Conservation (phyloP, 331 rosid genomes). For the Pyracantha coccinea region DNA sequence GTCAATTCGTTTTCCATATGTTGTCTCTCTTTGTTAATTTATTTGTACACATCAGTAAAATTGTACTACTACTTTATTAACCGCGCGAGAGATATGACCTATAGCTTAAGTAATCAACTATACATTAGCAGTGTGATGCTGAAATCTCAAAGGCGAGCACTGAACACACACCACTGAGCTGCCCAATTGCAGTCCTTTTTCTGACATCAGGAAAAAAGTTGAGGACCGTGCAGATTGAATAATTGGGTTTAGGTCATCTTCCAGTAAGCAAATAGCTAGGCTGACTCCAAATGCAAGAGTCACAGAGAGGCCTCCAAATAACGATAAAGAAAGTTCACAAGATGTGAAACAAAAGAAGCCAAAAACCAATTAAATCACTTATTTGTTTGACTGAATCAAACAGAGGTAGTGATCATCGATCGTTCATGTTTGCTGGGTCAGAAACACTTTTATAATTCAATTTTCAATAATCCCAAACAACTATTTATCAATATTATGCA, state of each 20-base stretch:
- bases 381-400: slow-evolving; percentile 18
- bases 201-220: not conserved
- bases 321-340: slow-evolving; percentile 30
- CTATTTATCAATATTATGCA: not conserved
- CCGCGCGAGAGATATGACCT: not conserved
- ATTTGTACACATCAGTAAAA: not conserved
- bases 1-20: not conserved
- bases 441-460: not conserved
- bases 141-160: not conserved
- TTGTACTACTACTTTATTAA: not conserved
- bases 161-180: not conserved
- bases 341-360: slow-evolving; percentile 37
- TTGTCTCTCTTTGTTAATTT: not conserved
- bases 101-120: not conserved
- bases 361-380: slow-evolving; percentile 22
- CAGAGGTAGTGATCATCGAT: slow-evolving; percentile 13
- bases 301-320: not conserved
- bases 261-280: not conserved
- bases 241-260: not conserved
- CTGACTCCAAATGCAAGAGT: not conserved
- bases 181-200: not conserved
- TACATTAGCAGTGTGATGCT: not conserved
- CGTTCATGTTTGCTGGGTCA: not conserved
- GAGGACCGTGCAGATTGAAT: not conserved
- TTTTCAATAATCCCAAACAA: not conserved